Base-by-base conservation (phyloP, 2,329 filamentous ascomycete genomes). In the Trichoderma semiorbis region DNA sequence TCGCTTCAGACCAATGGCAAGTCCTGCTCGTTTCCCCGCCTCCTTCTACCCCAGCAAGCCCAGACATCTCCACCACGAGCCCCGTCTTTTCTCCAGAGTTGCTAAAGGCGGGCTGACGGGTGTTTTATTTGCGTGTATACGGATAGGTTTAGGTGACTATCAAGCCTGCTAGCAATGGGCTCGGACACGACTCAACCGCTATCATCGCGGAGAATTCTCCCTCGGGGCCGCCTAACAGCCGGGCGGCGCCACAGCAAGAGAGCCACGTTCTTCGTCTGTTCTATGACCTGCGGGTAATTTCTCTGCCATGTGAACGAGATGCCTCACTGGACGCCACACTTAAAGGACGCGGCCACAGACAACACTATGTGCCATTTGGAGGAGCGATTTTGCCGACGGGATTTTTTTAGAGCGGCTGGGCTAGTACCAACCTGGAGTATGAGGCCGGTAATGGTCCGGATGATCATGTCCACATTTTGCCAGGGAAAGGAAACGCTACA, bases 31-130 rank as follows among this genome's bases (percentile, higher is more conserved):
- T 53, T 60, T 71, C 70, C 70, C 70, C 70, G 70, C 70, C 63
- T 61, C 70, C 43, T 66, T 32, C 55, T 36, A 71, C 43, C 63
- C 63, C 63, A 47, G 62, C 69, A 60, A 67, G 18, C 69, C 7
- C 55, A 66, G 62, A 34, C 50, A 39, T 30, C 70, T 67, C 70
- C 70, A 67, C 70, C 53, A 26, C 28, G 34, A 28, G 50, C 55
- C 61, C 69, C 63, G 53, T 36, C 63, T 71, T 71, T 71, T 66
- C 69, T 71, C 69, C 70, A 71, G 57, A 62, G 55, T 60, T 32
- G 70, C 53, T 50, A 64, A 64, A 64, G 61, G 60, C 57, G 67
- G 55, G 36, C 60, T 24, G 66, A 50, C 66, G 66, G 66, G 55
- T 66, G 21, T 11, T 43, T 43, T 61, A 24, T 62, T 39, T 32